These are phyloP conservation scores for Sporothrix brunneoviolacea DNA, from an alignment of 2,329 filamentous ascomycete species.

Conservation along the genomic window DNA sequence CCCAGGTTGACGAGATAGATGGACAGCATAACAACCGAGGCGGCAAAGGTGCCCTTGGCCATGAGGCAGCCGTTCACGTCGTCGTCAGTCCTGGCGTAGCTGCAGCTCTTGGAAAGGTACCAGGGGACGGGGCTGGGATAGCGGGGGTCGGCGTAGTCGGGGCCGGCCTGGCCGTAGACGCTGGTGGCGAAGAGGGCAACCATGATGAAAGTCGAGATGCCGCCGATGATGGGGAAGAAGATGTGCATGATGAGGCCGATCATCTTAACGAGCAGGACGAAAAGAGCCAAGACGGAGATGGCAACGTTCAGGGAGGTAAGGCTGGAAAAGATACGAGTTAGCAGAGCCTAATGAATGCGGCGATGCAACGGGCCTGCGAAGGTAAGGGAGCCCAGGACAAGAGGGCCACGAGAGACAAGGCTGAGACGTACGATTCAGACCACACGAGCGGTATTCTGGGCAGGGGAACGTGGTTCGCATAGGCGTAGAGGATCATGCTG, in stretches of 20 bases:
- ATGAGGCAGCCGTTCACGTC: slow-evolving; percentile 56
- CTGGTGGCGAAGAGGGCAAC: slow-evolving; percentile 58
- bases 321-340: slow-evolving; percentile 26
- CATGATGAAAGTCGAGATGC: slow-evolving; percentile 51
- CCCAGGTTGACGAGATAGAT: slow-evolving; percentile 47
- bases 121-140: slow-evolving; percentile 59
- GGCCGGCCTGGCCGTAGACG: slow-evolving; percentile 64
- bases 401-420: no score
- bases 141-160: slow-evolving; percentile 61
- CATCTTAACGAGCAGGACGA: slow-evolving; percentile 65
- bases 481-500: slow-evolving; percentile 61
- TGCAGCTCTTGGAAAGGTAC: slow-evolving; percentile 69
- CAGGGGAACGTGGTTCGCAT: slow-evolving; percentile 61
- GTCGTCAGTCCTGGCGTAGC: slow-evolving; percentile 46
- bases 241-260: slow-evolving; percentile 64
- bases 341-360: no score
- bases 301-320: slow-evolving; percentile 70
- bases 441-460: slow-evolving; percentile 63
- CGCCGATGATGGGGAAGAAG: slow-evolving; percentile 60
- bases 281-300: slow-evolving; percentile 68
- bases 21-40: slow-evolving; percentile 62
- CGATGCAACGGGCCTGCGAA: no score
- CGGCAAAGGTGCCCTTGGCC: slow-evolving; percentile 61
- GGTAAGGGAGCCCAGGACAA: no score
- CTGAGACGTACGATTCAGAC: slow-evolving; percentile 58